Evolutionary conservation across 768 basidiomycete species (phyloP).

Genomic region (Mycena maculata): DNA sequence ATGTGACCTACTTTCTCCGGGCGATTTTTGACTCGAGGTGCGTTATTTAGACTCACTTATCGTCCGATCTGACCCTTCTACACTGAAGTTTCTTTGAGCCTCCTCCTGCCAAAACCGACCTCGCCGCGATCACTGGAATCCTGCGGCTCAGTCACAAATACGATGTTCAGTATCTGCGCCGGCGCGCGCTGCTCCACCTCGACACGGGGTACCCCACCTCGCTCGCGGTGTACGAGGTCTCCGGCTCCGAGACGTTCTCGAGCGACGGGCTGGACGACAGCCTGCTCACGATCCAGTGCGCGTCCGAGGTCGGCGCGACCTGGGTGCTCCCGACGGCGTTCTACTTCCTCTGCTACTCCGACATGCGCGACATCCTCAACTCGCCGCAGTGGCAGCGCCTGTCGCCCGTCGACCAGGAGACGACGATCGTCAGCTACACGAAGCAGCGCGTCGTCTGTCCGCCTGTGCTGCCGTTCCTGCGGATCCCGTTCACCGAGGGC

Average conservation of each 20-base stretch:
- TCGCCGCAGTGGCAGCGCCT: conserved; percentile 10
- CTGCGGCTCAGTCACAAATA: conserved; percentile 32
- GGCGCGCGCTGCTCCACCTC: conserved; percentile 26
- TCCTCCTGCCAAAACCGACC: conserved; percentile 20
- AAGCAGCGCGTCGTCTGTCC: conserved; percentile 30
- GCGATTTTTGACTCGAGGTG: conserved; percentile 31
- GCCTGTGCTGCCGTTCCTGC: conserved; percentile 31
- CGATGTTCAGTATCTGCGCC: conserved; percentile 29
- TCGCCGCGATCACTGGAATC: conserved; percentile 22
- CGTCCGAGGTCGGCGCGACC: conserved; percentile 27
- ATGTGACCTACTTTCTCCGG: conserved; percentile 20
- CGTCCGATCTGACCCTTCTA: background rate
- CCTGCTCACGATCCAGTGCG: conserved; percentile 25
- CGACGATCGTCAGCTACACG: conserved; percentile 28
- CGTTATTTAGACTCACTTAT: background rate
- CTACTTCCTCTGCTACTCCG: conserved; percentile 34
- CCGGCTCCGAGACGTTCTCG: conserved; percentile 30
- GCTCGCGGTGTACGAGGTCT: conserved; percentile 27
- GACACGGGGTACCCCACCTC: conserved; percentile 26
- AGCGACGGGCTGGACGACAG: conserved; percentile 31
- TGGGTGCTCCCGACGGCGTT: conserved; percentile 34
- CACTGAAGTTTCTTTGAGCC: conserved; percentile 27
- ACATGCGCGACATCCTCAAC: conserved; percentile 33
- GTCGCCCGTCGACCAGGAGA: conserved; percentile 15
- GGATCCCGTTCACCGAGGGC: conserved; percentile 33